phyloP scores from a whole-genome alignment of 75 land plant species.

The Selaginella moellendorffii region DNA sequence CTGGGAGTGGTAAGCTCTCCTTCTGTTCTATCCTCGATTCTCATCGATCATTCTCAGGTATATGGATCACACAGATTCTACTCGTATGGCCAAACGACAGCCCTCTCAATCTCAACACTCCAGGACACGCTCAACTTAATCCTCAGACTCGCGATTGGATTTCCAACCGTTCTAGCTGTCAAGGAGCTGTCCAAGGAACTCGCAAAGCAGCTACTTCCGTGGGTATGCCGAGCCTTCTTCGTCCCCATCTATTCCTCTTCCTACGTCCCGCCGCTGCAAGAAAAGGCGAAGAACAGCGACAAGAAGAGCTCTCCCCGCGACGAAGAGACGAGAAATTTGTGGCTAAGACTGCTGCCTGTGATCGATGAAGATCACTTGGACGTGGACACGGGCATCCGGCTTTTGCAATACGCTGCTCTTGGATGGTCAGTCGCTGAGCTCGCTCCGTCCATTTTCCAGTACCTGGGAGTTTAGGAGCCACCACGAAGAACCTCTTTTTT shows the following conservation, averaged over 20 bases:
- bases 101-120: neutral
- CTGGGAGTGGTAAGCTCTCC: slow-evolving; percentile 67
- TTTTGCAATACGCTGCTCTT: slow-evolving; percentile 83
- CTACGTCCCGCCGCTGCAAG: slow-evolving; percentile 34
- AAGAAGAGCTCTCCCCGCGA: neutral
- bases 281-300: neutral
- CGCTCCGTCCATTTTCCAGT: slow-evolving; percentile 48
- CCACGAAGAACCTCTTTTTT: too few relatives aligned
- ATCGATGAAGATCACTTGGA: slow-evolving; percentile 36
- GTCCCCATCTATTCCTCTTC: slow-evolving; percentile 53
- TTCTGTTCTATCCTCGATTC: slow-evolving; percentile 4
- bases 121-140: slow-evolving; percentile 20
- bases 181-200: slow-evolving; percentile 70
- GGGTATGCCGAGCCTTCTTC: slow-evolving; percentile 40
- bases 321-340: neutral
- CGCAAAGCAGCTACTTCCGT: slow-evolving; percentile 64
- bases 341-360: neutral
- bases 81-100: neutral
- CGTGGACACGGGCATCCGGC: slow-evolving; percentile 81
- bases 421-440: slow-evolving; percentile 96
- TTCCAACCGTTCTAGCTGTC: slow-evolving; percentile 55
- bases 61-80: neutral
- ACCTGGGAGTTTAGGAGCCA: slow-evolving; percentile 45
- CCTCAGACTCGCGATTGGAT: slow-evolving; percentile 46
- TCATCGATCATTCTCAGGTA: neutral